Evolutionary conservation across 108 stramenopile genomes (phyloP), one percentile per base, ranked within the genome.

Genomic region (Tribonema minus): DNA sequence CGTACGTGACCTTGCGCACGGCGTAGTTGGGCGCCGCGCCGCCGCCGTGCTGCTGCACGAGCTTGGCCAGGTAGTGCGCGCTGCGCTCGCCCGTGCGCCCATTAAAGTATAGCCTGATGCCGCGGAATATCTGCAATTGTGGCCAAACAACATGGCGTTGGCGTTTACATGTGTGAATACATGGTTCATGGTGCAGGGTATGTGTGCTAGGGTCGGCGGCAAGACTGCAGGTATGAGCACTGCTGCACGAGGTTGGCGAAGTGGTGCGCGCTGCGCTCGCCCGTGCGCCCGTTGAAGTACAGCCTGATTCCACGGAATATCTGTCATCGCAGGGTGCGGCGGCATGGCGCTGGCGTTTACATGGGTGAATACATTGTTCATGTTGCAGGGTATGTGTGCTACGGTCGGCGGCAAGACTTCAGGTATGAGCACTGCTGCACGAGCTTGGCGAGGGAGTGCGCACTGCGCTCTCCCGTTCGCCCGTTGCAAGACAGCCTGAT

Each of bases 401-500:
- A 54, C 15, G 46, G 15, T 54, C 46, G 20, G 9, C 15, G 20
- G 20, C 15, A 15, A 9, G 9, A 20, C 46, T 54, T 15, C 46
- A 54, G 46, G 15, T 15, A 54, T 15, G 20, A 9, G 9, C 46
- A 15, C 38, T 60, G 58, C 39, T 66, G 67, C n/a, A 78, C 77
- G 30, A 26, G 59, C 29, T 66, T 66, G 32, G 67, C 58, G 31
- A 78, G 27, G 60, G 64, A 64, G 32, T 67, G 30, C 36, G 67
- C 68, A 27, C 58, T 58, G 31, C 61, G 35, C 33, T 58, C 67
- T 27, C 68, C 77, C 23, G 36, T 78, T 27, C 77, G 77, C 33
- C 77, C 77, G 29, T 78, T 78, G 60, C 64, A 78, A 7, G 64
- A 78, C 31, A 78, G 59, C 64, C 67, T 69, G 64, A 67, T 38